These are phyloP conservation scores for Rosellinia necatrix DNA, from an alignment of 2,329 filamentous ascomycete genomes.

Conservation along the genomic window DNA sequence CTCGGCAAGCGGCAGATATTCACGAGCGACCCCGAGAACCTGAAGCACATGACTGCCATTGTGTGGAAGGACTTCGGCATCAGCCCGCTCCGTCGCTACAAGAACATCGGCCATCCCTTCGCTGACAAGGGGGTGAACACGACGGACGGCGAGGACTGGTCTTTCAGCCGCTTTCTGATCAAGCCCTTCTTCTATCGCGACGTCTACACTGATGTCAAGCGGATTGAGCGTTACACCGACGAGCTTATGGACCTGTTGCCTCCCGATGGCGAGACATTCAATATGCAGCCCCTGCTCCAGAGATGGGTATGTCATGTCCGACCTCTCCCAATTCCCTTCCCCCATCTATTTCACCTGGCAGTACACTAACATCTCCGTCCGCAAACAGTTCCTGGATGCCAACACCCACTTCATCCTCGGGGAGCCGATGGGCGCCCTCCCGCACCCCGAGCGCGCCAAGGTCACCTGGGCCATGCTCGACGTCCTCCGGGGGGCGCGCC, in stretches of 20 bases:
- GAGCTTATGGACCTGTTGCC: neutral
- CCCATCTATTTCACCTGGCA: neutral
- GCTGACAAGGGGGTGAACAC: neutral
- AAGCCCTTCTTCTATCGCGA: neutral
- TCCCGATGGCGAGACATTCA: neutral
- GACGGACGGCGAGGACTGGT: neutral
- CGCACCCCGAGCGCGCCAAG: neutral
- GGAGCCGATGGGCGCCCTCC: neutral
- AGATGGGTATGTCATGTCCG: neutral
- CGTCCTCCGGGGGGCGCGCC: neutral
- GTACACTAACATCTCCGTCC: neutral
- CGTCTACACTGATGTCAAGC: neutral
- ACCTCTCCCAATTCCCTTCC: neutral
- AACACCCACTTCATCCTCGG: neutral
- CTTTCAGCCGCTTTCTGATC: neutral
- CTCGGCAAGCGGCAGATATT: neutral
- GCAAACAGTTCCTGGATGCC: neutral
- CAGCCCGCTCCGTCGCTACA: neutral
- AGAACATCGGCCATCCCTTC: neutral
- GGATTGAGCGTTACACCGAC: neutral
- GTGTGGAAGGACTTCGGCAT: neutral
- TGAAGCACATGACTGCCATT: neutral
- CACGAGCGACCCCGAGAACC: neutral
- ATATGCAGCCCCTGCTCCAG: neutral
- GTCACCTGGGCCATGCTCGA: neutral